phyloP scores from a whole-genome alignment of 495 filamentous ascomycete genomes.

The Penicillium lagena region DNA sequence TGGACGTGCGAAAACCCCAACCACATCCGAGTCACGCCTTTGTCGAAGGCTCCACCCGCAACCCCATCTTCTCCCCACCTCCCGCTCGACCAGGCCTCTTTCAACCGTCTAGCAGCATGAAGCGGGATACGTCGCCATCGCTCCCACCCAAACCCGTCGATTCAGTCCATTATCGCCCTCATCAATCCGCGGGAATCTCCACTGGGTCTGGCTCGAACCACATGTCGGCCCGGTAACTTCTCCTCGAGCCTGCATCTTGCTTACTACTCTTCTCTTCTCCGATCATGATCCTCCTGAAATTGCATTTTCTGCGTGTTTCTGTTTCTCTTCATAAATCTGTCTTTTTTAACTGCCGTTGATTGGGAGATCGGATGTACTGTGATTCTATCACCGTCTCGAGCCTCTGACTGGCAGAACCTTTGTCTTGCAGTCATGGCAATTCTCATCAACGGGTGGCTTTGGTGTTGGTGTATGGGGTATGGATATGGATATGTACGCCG shows the following conservation, averaged over 20 bases:
- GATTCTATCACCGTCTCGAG: conserved; percentile 4
- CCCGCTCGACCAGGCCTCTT: conserved; percentile 32
- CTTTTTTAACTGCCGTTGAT: background rate
- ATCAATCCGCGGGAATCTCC: conserved; percentile 16
- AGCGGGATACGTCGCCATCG: conserved; percentile 28
- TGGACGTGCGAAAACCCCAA: conserved; percentile 39
- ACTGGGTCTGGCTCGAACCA: conserved; percentile 26
- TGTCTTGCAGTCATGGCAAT: too few relatives aligned
- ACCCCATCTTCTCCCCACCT: conserved; percentile 32
- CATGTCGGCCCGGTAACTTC: conserved; percentile 28
- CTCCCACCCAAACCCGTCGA: conserved; percentile 27
- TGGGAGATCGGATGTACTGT: conserved; percentile 7
- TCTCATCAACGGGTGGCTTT: conserved; percentile 1
- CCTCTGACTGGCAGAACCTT: too few relatives aligned
- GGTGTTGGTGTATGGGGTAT: conserved; percentile 10
- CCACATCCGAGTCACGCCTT: conserved; percentile 25
- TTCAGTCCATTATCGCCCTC: conserved; percentile 26
- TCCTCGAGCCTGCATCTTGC: background rate
- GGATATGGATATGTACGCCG: background rate
- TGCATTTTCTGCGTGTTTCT: conserved; percentile 5
- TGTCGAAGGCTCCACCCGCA: conserved; percentile 16
- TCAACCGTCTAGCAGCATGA: conserved; percentile 15
- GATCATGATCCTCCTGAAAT: conserved; percentile 7
- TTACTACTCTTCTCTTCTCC: background rate
- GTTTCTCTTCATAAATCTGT: background rate